Percentiles rank a stretch among this genome's conserved stretches.
These are phyloP conservation scores for Fusarium staphyleae DNA, from an alignment of 2,329 filamentous ascomycete genomes.

Conservation along the genomic window DNA sequence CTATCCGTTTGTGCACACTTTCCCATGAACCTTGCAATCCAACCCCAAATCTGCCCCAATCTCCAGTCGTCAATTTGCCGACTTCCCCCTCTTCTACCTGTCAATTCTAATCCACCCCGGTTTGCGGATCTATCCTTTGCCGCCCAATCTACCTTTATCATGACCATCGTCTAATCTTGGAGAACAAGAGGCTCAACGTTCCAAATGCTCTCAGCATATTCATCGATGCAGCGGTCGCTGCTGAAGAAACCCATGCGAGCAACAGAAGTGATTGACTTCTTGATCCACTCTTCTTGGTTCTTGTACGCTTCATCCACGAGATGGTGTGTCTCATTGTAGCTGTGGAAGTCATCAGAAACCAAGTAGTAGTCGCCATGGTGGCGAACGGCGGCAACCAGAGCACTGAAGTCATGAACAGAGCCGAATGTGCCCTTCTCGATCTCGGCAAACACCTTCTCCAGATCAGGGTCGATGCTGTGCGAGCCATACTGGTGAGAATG, in stretches of 20 bases:
- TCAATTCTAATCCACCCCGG: slow-evolving; percentile 2
- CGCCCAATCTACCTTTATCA: slow-evolving; percentile 14
- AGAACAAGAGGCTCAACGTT: slow-evolving; percentile 82
- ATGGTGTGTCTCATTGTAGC: slow-evolving; percentile 88
- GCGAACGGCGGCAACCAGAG: slow-evolving; percentile 82
- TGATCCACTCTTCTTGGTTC: slow-evolving; percentile 91
- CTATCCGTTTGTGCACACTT: slow-evolving; percentile 19
- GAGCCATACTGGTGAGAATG: slow-evolving; percentile 86
- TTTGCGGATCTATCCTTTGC: slow-evolving; percentile 24
- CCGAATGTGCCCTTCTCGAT: slow-evolving; percentile 87
- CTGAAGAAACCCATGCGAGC: slow-evolving; percentile 97
- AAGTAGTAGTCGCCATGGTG: slow-evolving; percentile 98
- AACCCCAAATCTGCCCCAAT: slow-evolving; percentile 2
- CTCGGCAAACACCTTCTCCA: slow-evolving; percentile 81
- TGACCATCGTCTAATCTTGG: slow-evolving; percentile 43
- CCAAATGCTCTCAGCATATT: slow-evolving; percentile 98
- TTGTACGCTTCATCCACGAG: slow-evolving; percentile 92
- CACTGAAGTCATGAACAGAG: slow-evolving; percentile 77
- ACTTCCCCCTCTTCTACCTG: slow-evolving; percentile 10
- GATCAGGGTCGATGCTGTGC: slow-evolving; percentile 77
- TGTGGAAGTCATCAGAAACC: slow-evolving; percentile 96
- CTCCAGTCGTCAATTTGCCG: slow-evolving; percentile 24
- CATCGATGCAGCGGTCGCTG: slow-evolving; percentile 92
- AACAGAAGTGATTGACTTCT: slow-evolving; percentile 88
- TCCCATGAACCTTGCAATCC: slow-evolving; percentile 8